phyloP scores from a whole-genome alignment of 2,329 filamentous ascomycete species.

The Colletotrichum sp. region DNA sequence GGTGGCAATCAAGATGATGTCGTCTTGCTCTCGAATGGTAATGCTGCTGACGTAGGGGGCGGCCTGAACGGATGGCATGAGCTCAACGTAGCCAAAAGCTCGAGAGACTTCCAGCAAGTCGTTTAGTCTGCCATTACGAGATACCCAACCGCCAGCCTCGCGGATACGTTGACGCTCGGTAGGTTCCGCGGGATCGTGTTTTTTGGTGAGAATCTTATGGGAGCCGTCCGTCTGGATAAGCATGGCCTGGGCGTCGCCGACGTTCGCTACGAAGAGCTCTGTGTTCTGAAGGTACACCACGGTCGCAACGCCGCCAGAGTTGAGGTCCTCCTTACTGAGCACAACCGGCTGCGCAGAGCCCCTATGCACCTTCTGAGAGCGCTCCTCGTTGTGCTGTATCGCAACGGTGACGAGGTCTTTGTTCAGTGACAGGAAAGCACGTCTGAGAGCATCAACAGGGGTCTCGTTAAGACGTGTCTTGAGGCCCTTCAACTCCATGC shows the following conservation, averaged over 20 bases:
- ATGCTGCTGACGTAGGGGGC: conserved; percentile 83
- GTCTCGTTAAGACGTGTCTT: conserved; percentile 73
- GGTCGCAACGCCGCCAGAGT: conserved; percentile 89
- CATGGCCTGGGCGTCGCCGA: conserved; percentile 95
- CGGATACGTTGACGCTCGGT: conserved; percentile 87
- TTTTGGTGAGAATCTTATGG: conserved; percentile 82
- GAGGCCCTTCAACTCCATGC: conserved; percentile 78
- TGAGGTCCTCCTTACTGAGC: conserved; percentile 86
- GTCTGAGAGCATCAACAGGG: conserved; percentile 80
- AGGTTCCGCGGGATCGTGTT: conserved; percentile 91
- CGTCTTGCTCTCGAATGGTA: conserved; percentile 84
- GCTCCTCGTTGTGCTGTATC: conserved; percentile 79
- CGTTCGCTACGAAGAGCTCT: conserved; percentile 92
- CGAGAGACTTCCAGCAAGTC: conserved; percentile 90
- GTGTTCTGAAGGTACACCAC: conserved; percentile 89
- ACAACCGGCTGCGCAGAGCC: conserved; percentile 75
- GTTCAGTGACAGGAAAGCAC: conserved; percentile 88
- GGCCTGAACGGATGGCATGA: conserved; percentile 92
- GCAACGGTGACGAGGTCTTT: conserved; percentile 91
- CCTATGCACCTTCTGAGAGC: conserved; percentile 69
- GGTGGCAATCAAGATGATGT: conserved; percentile 91
- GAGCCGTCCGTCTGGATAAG: conserved; percentile 88
- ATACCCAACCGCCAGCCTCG: conserved; percentile 94
- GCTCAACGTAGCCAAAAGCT: conserved; percentile 91
- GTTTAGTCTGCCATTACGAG: conserved; percentile 91